Evolutionary conservation across 2,329 filamentous ascomycete genomes (phyloP).

Genomic region (Penicillium sp.): DNA sequence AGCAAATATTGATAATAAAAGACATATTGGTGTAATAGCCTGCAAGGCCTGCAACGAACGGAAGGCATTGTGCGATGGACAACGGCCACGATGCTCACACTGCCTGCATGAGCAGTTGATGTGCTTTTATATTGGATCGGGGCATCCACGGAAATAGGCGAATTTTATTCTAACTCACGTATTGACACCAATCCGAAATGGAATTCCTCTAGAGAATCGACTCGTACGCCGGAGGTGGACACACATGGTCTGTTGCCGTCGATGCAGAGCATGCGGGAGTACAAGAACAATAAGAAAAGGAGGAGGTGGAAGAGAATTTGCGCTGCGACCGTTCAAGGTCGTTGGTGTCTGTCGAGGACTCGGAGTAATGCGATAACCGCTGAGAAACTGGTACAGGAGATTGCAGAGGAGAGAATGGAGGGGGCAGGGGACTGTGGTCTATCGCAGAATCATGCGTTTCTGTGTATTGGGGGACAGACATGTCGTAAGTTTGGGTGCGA

Average conservation of each 20-base stretch:
- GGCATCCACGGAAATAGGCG: background rate
- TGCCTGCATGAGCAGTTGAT: constrained; percentile 14
- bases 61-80: constrained; percentile 3
- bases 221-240: constrained; percentile 10
- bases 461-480: constrained; percentile 9
- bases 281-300: background rate
- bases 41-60: constrained; percentile 13
- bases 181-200: background rate
- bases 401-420: background rate
- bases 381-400: background rate
- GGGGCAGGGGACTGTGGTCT: background rate
- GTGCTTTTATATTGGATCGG: constrained; percentile 13
- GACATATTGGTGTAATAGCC: background rate
- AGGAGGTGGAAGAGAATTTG: background rate
- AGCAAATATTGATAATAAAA: background rate
- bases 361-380: background rate
- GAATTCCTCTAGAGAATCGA: background rate
- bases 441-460: background rate
- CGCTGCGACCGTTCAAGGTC: background rate
- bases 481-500: constrained; percentile 3
- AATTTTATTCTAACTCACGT: background rate
- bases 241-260: background rate
- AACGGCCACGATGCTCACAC: constrained; percentile 11
- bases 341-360: background rate
- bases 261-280: background rate